A percentile compares a stretch with the other conserved stretches of the same genome.
Conservation (phyloP, 2,329 filamentous ascomycete genomes). For the Phyllosticta paracitricarpa region DNA sequence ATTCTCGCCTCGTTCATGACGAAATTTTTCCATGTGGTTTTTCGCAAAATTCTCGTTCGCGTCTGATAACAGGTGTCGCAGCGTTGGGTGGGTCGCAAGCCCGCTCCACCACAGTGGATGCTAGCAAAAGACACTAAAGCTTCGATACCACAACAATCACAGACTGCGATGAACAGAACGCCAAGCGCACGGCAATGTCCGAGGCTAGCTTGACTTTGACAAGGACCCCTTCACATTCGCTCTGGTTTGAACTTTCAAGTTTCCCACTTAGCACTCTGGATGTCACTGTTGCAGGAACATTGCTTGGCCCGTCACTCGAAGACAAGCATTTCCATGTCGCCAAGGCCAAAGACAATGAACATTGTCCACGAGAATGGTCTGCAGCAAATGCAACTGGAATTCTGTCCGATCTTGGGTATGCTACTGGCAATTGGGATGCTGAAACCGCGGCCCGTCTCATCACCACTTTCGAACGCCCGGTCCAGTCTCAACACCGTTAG, state of each 20-base stretch:
- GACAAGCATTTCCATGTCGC: background rate
- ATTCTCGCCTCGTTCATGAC: background rate
- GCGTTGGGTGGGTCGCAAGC: background rate
- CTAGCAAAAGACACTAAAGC: background rate
- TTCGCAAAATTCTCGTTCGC: background rate
- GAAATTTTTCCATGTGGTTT: background rate
- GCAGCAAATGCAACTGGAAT: background rate
- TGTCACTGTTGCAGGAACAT: background rate
- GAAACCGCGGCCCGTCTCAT: background rate
- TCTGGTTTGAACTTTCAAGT: background rate
- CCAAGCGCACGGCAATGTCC: background rate
- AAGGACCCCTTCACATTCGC: background rate
- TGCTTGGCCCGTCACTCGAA: background rate
- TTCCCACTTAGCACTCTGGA: background rate
- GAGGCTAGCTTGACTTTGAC: background rate
- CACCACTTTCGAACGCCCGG: background rate
- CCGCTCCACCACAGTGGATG: background rate
- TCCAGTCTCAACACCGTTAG: constrained; percentile 4
- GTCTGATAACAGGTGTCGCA: background rate
- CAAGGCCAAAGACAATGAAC: background rate
- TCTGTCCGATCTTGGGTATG: background rate
- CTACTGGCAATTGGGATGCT: background rate
- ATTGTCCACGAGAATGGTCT: background rate
- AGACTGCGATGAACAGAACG: background rate
- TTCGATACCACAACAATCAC: background rate